Percentiles rank a stretch among this genome's conserved stretches.
These are phyloP conservation scores for Bruguiera gymnorhiza DNA, from an alignment of 345 rosid genomes.

Conservation along the genomic window DNA sequence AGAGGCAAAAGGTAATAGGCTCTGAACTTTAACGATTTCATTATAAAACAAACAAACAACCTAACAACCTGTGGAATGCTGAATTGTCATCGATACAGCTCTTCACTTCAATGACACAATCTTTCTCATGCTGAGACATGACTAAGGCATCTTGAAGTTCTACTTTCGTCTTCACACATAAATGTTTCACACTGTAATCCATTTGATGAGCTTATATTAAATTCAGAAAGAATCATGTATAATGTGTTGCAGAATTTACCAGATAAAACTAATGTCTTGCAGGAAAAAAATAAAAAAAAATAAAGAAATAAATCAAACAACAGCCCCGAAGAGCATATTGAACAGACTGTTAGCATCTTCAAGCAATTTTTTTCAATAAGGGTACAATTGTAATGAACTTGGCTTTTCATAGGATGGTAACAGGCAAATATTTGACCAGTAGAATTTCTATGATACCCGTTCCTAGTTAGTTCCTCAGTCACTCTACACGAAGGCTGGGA, in stretches of 20 bases:
- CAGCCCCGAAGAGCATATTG: background rate
- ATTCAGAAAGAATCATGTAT: background rate
- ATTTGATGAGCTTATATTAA: slow-evolving; percentile 4
- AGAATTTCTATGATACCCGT: too few relatives aligned
- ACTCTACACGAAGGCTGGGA: background rate
- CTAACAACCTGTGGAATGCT: slow-evolving; percentile 62
- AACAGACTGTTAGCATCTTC: background rate
- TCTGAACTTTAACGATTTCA: background rate
- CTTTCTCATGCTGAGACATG: slow-evolving; percentile 45
- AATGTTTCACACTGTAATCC: slow-evolving; percentile 66
- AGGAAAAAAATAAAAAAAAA: background rate
- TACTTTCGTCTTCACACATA: slow-evolving; percentile 57
- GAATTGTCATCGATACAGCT: slow-evolving; percentile 71
- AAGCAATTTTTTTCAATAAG: background rate
- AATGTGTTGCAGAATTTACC: background rate
- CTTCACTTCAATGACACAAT: slow-evolving; percentile 78
- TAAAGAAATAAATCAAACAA: background rate
- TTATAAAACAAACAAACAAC: slow-evolving; percentile 10
- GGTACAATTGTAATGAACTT: background rate
- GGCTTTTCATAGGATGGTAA: background rate
- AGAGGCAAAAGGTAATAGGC: slow-evolving; percentile 19
- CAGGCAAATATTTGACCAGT: too few relatives aligned
- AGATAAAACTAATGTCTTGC: too few relatives aligned
- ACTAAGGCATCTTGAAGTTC: slow-evolving; percentile 71
- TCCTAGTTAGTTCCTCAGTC: background rate